Evolutionary conservation across 2,329 filamentous ascomycete genomes (phyloP), one percentile per base, ranked within the genome.

Genomic region (Arachnopeziza araneosa): DNA sequence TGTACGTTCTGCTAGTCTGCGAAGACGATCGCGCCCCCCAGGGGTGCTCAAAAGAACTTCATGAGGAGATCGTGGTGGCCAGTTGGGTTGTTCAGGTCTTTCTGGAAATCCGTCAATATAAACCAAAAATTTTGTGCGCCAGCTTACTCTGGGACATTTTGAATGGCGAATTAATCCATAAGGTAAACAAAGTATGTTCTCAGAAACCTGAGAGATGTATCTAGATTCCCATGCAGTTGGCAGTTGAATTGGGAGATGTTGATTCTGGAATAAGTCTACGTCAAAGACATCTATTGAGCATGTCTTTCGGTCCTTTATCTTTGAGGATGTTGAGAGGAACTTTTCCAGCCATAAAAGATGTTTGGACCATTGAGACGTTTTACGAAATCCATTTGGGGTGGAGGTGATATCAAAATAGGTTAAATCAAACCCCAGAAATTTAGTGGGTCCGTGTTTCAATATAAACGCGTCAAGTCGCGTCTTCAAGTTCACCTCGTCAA

Each of bases 21-120:
- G 83, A 69, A 91, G 85, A 72, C 86, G 87, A 72, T 88, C 85
- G 68, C 92, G 88, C 57, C 92, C 93, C 66, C 87, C 85, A 0
- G 93, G 93, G 2, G 93, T 86, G 71, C 82, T 80, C 48, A 86
- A 70, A 22, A 88, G 78, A 56, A 78, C 85, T 70, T 88, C 85
- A 72, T 83, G 83, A 50, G 86, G 86, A 58, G 85, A 88, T 72
- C 82, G 78, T 23, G 86, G 86, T 21, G 86, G 86, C 86, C 86
- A 89, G 74, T 86, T 81, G 14, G 21, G 44, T 49, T 48, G 49
- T 19, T 57, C 50, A 19, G 36, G 10, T 44, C 17, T 44, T 19
- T 19, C 36, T 44, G 17, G 2, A 14, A 44, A 6, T 44, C 17
- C 12, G 12, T 44, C 12, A 44, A 44, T 14, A 17, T 14, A 7